A percentile compares a stretch with the other conserved stretches of the same genome.
Evolutionary conservation across 352 stramenopile genomes (phyloP).

Genomic region (Phytophthora megakarya): DNA sequence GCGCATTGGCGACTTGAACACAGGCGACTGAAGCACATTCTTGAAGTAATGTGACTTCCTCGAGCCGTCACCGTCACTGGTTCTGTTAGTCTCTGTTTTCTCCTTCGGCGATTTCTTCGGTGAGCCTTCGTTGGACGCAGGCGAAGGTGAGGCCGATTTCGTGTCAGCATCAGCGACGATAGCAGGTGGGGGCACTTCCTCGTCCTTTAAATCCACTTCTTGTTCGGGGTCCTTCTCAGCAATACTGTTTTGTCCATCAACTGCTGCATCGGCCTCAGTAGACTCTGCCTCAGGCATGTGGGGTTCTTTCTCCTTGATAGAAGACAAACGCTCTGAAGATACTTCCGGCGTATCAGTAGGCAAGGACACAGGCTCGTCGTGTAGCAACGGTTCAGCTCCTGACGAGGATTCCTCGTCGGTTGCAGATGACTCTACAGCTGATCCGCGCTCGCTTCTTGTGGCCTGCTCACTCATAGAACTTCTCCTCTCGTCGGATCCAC

Average conservation of each 20-base stretch:
- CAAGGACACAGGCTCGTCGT: constrained; percentile 18
- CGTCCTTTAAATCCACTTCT: constrained; percentile 15
- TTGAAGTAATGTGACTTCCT: constrained; percentile 88
- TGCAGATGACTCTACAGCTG: constrained; percentile 9
- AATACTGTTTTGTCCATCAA: not conserved
- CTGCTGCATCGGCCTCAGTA: not conserved
- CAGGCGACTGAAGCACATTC: constrained; percentile 82
- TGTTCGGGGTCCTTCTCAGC: constrained; percentile 15
- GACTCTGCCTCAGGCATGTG: not conserved
- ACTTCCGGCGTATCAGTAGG: constrained; percentile 13
- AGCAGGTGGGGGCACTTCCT: constrained; percentile 2
- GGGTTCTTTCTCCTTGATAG: constrained; percentile 18
- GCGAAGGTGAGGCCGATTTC: constrained; percentile 17
- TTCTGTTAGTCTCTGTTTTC: constrained; percentile 27
- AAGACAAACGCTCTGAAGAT: constrained; percentile 13
- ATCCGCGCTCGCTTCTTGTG: constrained; percentile 19
- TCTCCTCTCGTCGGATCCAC: constrained; percentile 42
- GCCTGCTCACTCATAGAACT: constrained; percentile 37
- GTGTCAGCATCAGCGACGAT: constrained; percentile 18
- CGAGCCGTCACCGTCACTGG: constrained; percentile 39
- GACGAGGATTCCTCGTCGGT: constrained; percentile 13
- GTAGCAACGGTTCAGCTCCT: not conserved
- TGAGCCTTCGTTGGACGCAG: constrained; percentile 16
- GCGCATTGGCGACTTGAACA: constrained; percentile 82
- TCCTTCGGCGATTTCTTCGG: constrained; percentile 34